phyloP scores from a whole-genome alignment of 257 asterid species.

The Solanum microdontum region DNA sequence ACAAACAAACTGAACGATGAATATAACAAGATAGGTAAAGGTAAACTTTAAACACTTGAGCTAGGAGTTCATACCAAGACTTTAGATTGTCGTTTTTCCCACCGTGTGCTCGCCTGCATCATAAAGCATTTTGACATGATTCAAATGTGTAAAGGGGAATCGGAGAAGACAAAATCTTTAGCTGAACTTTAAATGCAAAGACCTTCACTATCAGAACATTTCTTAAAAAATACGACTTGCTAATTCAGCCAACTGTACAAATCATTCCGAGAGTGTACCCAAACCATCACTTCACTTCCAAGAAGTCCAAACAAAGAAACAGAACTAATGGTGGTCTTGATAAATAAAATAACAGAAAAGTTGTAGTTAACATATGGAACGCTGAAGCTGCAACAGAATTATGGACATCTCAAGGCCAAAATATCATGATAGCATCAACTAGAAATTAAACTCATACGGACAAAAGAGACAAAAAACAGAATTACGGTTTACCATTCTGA shows the following conservation, averaged over 20 bases:
- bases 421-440: background rate
- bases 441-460: background rate
- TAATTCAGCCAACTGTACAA: background rate
- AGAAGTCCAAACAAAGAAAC: background rate
- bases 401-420: background rate
- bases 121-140: background rate
- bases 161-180: background rate
- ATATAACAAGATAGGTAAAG: background rate
- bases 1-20: background rate
- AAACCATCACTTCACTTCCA: background rate
- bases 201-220: background rate
- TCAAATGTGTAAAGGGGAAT: background rate
- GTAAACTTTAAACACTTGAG: background rate
- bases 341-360: background rate
- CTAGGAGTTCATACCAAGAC: constrained; percentile 55
- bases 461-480: background rate
- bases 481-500: constrained; percentile 51
- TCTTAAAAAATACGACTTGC: background rate
- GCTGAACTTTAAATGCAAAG: background rate
- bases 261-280: background rate
- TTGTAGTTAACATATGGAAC: background rate
- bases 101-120: constrained; percentile 68
- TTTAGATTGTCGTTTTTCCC: constrained; percentile 84
- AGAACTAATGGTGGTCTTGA: background rate
- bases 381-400: background rate